These are phyloP conservation scores for Fusarium domesticum DNA, from an alignment of 2,329 filamentous ascomycete genomes.

Conservation along the genomic window DNA sequence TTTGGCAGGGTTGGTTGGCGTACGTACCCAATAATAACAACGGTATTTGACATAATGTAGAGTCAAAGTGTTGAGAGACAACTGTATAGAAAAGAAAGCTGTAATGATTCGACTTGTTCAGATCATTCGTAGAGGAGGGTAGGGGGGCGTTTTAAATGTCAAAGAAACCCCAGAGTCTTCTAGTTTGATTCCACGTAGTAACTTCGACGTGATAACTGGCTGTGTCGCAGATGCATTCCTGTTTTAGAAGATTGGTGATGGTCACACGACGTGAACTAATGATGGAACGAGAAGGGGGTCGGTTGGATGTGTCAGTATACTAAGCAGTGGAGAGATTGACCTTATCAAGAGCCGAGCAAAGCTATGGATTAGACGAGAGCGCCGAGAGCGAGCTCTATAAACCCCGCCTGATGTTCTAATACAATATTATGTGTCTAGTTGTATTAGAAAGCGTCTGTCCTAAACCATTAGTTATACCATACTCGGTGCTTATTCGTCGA, in stretches of 20 bases:
- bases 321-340: no score
- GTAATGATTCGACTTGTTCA: not conserved
- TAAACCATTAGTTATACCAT: no score
- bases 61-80: not conserved
- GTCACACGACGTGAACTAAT: no score
- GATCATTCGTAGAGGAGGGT: not conserved
- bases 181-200: not conserved
- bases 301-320: no score
- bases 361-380: no score
- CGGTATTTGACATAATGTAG: conserved; percentile 20
- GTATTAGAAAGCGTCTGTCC: no score
- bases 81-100: not conserved
- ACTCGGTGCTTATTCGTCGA: no score
- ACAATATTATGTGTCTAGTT: no score
- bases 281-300: no score
- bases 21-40: conserved; percentile 30
- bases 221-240: not conserved
- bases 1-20: not conserved
- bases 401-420: no score
- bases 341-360: no score
- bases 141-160: not conserved
- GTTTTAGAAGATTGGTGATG: not conserved
- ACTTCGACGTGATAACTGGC: not conserved
- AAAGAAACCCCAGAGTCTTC: not conserved
- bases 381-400: no score